A percentile compares a stretch with the other conserved stretches of the same genome.
These are phyloP conservation scores for Takakia lepidozioides DNA, from an alignment of 225 moss, liverwort and hornwort species.

Conservation along the genomic window DNA sequence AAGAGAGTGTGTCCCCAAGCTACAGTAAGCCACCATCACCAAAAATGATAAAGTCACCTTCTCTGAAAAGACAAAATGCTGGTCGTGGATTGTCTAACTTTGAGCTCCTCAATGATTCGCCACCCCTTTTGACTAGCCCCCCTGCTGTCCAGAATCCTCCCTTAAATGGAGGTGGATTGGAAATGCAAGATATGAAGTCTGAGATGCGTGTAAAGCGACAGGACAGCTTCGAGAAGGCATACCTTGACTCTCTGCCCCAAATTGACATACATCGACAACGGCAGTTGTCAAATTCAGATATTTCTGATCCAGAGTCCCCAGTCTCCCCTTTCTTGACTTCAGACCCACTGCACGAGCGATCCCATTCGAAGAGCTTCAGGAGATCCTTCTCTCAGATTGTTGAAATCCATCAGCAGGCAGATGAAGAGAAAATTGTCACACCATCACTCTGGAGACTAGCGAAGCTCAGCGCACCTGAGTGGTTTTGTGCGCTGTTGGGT, in stretches of 20 bases:
- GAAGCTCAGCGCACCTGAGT: conserved; percentile 52
- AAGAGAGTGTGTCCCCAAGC: conserved; percentile 50
- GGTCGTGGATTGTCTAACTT: conserved; percentile 48
- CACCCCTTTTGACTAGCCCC: conserved; percentile 12
- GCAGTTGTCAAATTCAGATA: conserved; percentile 30
- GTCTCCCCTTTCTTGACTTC: conserved; percentile 47
- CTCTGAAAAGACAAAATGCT: conserved; percentile 46
- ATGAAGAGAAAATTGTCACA: conserved; percentile 16
- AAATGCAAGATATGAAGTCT: conserved; percentile 44
- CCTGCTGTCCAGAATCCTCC: conserved; percentile 18
- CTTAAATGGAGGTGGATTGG: conserved; percentile 32
- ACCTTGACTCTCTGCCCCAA: conserved; percentile 33
- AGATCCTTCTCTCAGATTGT: conserved; percentile 42
- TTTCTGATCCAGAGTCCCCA: conserved; percentile 51
- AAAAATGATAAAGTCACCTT: conserved; percentile 56
- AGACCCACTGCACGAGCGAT: conserved; percentile 54
- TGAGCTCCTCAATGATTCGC: conserved; percentile 26
- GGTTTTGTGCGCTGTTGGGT: conserved; percentile 51
- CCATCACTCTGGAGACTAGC: conserved; percentile 52
- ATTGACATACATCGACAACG: conserved; percentile 23
- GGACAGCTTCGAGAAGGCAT: conserved; percentile 50
- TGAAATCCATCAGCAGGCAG: conserved; percentile 18
- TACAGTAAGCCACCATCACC: conserved; percentile 59
- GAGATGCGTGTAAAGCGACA: conserved; percentile 33
- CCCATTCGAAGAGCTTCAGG: conserved; percentile 61